phyloP scores from a whole-genome alignment of 176 grass and related monocot genomes.

The Eleusine coracana region DNA sequence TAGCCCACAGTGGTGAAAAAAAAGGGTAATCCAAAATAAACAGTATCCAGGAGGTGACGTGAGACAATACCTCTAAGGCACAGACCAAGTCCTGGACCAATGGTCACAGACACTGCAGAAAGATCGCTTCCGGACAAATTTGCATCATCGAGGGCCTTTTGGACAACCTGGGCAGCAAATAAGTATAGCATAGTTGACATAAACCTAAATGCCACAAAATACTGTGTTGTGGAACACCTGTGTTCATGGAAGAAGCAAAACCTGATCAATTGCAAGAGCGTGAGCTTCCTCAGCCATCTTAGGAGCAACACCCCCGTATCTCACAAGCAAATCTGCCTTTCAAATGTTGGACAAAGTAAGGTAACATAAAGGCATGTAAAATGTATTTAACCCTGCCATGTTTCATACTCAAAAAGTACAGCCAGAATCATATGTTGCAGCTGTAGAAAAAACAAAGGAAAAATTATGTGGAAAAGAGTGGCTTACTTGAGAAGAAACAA shows the following conservation, averaged over 20 bases:
- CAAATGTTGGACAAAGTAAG: slow-evolving; percentile 15
- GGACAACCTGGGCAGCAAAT: slow-evolving; percentile 69
- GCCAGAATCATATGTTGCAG: neutral
- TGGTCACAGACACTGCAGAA: slow-evolving; percentile 85
- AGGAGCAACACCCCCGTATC: slow-evolving; percentile 83
- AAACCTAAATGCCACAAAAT: neutral
- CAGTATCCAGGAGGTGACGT: neutral
- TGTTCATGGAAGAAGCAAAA: slow-evolving; percentile 34
- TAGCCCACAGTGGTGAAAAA: neutral
- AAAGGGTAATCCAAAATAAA: neutral
- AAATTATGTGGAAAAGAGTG: neutral
- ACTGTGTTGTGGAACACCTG: neutral
- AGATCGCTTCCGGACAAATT: slow-evolving; percentile 73
- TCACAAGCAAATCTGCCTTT: slow-evolving; percentile 89
- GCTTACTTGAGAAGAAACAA: slow-evolving; percentile 80
- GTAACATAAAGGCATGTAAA: neutral
- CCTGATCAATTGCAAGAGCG: slow-evolving; percentile 79
- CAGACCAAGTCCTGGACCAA: slow-evolving; percentile 93
- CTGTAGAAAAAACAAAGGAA: neutral
- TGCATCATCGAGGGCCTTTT: slow-evolving; percentile 73
- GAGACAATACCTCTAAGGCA: slow-evolving; percentile 75
- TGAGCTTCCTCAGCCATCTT: slow-evolving; percentile 98
- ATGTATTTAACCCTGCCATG: neutral
- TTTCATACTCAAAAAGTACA: neutral
- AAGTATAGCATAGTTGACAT: slow-evolving; percentile 7